Evolutionary conservation across 225 moss, liverwort and hornwort genomes (phyloP), one percentile per base, ranked within the genome.

Genomic region (Anthoceros angustus): DNA sequence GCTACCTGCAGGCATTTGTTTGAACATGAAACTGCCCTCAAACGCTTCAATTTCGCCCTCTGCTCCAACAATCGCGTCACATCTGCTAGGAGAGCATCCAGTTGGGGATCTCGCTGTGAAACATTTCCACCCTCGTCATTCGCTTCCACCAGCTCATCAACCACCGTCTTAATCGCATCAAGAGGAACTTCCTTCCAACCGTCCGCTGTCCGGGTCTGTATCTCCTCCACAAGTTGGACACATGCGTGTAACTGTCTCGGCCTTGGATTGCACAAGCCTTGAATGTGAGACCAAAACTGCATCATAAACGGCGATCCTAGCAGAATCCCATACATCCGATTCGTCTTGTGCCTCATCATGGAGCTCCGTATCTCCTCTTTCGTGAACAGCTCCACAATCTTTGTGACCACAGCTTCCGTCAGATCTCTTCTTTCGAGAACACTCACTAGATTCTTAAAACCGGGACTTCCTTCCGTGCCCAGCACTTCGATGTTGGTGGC

Each of bases 131-230:
- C n/a, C 3, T 3, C 18, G 2, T 46, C 12, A 11, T 46, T 16
- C n/a, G 1, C 4, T 20, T 12, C 65, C 32, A 25, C 63, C 42
- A 83, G 60, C 40, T 21, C 65, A 8, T 55, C 55, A 5, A 79
- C 72, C 4, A 69, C 63, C 14, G 0, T 66, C 20, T 74, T 72
- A 11, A 82, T 42, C 0, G 71, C 76, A 62, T 70, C 72, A 8
- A 82, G 71, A 0, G 82, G 82, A 14, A 79, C 78, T 42, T 76
- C 67, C 42, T 79, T 79, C 79, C 78, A 82, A 20, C 82, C 82
- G 42, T 74, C 72, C 1, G 66, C 43, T 4, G 82, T 79, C 0
- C 82, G 70, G 7, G 43, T 50, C 60, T 74, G 79, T 15, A 82
- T 11, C 70, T 79, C 76, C 42, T 82, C 79, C 2, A 79, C 68